Evolutionary conservation across 805 yeast species (phyloP).

Genomic region (Millerozyma acaciae): DNA sequence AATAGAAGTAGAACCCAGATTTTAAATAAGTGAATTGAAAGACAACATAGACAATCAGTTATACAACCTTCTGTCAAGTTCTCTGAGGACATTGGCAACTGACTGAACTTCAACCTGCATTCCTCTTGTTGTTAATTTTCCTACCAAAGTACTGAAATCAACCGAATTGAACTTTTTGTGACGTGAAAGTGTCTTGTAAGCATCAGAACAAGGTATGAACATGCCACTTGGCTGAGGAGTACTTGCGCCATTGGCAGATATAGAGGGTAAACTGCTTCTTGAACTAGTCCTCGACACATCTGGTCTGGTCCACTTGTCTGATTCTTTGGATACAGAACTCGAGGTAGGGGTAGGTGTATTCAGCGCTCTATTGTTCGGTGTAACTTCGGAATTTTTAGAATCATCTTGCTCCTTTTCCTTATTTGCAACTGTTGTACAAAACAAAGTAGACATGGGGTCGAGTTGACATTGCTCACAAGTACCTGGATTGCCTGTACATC

Average conservation of each 20-base stretch:
- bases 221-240: constrained; percentile 30
- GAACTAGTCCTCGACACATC: constrained; percentile 10
- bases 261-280: constrained; percentile 13
- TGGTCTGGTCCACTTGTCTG: not conserved
- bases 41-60: constrained; percentile 32
- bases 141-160: constrained; percentile 71
- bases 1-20: no score
- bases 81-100: constrained; percentile 80
- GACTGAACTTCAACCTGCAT: constrained; percentile 91
- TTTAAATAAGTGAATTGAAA: no score
- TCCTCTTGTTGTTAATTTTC: constrained; percentile 73
- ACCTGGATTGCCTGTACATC: constrained; percentile 86
- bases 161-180: constrained; percentile 73
- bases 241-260: constrained; percentile 19
- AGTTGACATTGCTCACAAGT: constrained; percentile 77
- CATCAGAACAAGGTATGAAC: constrained; percentile 86
- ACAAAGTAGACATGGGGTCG: constrained; percentile 85
- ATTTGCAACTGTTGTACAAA: constrained; percentile 81
- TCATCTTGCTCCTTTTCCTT: constrained; percentile 26
- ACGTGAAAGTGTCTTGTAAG: constrained; percentile 79
- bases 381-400: constrained; percentile 3
- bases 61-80: constrained; percentile 66
- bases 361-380: constrained; percentile 2
- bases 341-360: constrained; percentile 1
- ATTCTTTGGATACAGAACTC: not conserved